Base-by-base conservation (phyloP, 306 rosid genomes). In the Cucurbita maxima region DNA sequence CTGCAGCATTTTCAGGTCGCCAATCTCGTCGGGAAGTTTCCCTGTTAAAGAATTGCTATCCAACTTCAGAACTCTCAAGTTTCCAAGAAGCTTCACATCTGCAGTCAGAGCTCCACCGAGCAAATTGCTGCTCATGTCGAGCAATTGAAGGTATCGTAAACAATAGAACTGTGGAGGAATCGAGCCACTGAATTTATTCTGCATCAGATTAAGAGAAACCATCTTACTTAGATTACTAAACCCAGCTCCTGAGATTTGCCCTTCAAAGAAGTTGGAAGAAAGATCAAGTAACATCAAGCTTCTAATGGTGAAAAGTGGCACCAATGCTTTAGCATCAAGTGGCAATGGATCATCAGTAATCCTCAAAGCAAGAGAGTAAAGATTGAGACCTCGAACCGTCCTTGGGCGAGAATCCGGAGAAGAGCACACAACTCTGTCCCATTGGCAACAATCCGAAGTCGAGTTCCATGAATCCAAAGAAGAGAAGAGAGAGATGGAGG, bases 271-370 rank as follows among this genome's bases (percentile, higher is more conserved):
- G 36, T 80, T 80, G 3, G 45, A 76, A 13, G 80, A 72, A 0
- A 76, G 18, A 30, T 76, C 75, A 36, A 80, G 80, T 36, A 72
- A 30, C 62, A 20, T 64, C 77, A 80, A 72, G 51, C 75, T 80
- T 72, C 34, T 71, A 22, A 80, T 63, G 25, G 53, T 53, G 67
- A 75, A 80, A 53, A 80, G 34, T 40, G 80, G 78, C 37, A 22
- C 50, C 64, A 76, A 38, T 20, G 74, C 55, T 40, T 63, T 62
- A 6, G 71, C 20, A 60, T 72, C 38, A 47, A 80, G 55, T 44
- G 74, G 53, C 18, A 36, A 19, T 54, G 80, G 44, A 52, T 63
- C 63, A 0, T 30, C 55, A 38, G 45, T 10, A 7, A 52, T 34
- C 58, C 41, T 38, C 43, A 25, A 30, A 52, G 43, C 70, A 37